Conservation (phyloP, 768 basidiomycete genomes). For the Lactarius indigo region DNA sequence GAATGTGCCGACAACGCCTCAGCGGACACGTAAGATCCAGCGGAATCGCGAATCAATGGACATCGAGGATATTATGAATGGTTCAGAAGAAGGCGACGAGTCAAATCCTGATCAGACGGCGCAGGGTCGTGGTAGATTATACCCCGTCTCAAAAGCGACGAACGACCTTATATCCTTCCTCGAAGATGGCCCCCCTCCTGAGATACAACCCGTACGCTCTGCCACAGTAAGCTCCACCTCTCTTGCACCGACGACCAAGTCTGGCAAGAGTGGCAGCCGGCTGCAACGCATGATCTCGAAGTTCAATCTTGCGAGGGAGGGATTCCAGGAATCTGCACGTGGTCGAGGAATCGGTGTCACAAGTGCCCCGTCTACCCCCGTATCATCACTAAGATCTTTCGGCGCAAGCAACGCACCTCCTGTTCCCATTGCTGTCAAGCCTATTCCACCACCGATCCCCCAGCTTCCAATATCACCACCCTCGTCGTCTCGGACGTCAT, state of each 20-base stretch:
- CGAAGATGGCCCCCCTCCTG: constrained; percentile 52
- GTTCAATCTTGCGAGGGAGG: constrained; percentile 42
- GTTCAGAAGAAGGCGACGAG: constrained; percentile 58
- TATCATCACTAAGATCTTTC: background rate
- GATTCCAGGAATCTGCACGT: constrained; percentile 32
- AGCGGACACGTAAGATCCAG: constrained; percentile 49
- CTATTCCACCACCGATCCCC: constrained; percentile 19
- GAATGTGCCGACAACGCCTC: constrained; percentile 35
- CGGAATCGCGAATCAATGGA: constrained; percentile 66
- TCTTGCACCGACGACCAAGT: constrained; percentile 26
- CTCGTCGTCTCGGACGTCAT: constrained; percentile 18
- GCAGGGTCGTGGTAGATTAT: constrained; percentile 14
- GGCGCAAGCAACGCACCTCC: constrained; percentile 1
- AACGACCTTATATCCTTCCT: constrained; percentile 56
- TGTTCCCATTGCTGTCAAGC: constrained; percentile 17
- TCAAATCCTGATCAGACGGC: constrained; percentile 18
- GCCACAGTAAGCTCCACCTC: constrained; percentile 20
- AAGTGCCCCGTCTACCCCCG: constrained; percentile 27
- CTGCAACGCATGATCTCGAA: constrained; percentile 83
- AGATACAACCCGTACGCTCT: constrained; percentile 26
- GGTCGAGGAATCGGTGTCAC: constrained; percentile 31
- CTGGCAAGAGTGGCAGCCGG: constrained; percentile 46
- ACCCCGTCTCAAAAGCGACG: constrained; percentile 42
- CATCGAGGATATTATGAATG: constrained; percentile 71
- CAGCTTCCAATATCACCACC: constrained; percentile 23